Conservation (phyloP, 345 rosid species). For the Eutrema yunnanense region DNA sequence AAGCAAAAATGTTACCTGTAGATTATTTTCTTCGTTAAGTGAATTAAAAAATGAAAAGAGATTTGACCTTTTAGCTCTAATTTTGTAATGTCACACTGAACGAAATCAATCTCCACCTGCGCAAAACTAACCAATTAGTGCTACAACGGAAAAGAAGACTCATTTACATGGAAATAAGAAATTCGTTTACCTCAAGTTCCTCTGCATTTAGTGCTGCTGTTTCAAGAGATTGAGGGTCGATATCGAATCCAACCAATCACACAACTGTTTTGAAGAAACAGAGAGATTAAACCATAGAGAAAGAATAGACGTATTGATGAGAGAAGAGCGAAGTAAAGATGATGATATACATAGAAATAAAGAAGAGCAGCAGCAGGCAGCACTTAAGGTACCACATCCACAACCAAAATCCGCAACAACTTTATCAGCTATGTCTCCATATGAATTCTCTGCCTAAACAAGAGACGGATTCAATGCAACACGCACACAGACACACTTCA, state of each 20-base stretch:
- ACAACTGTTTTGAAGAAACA: conserved; percentile 35
- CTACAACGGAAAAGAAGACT: not conserved
- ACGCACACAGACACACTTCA: not conserved
- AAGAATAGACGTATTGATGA: not conserved
- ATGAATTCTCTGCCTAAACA: conserved; percentile 81
- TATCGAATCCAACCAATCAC: conserved; percentile 80
- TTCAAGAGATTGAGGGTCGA: conserved; percentile 74
- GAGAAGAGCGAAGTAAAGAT: not conserved
- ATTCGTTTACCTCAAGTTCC: conserved; percentile 50
- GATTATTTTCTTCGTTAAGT: not conserved
- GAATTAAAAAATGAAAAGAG: not conserved
- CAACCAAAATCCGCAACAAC: conserved; percentile 96
- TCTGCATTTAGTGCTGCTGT: conserved; percentile 66
- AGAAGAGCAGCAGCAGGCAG: conserved; percentile 86
- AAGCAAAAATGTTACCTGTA: not conserved
- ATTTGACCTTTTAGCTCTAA: conserved; percentile 60
- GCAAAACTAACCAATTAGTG: conserved; percentile 15
- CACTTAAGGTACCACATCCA: conserved; percentile 86
- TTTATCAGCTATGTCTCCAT: conserved; percentile 64
- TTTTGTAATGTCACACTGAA: conserved; percentile 64
- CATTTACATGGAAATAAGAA: not conserved
- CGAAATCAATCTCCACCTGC: conserved; percentile 74
- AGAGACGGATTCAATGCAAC: not conserved
- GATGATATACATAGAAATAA: conserved; percentile 27
- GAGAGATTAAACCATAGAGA: not conserved